Percentiles rank a stretch among this genome's conserved stretches.
phyloP scores from a whole-genome alignment of 2,329 filamentous ascomycete genomes.

The Pyrenophora tritici-repentis region DNA sequence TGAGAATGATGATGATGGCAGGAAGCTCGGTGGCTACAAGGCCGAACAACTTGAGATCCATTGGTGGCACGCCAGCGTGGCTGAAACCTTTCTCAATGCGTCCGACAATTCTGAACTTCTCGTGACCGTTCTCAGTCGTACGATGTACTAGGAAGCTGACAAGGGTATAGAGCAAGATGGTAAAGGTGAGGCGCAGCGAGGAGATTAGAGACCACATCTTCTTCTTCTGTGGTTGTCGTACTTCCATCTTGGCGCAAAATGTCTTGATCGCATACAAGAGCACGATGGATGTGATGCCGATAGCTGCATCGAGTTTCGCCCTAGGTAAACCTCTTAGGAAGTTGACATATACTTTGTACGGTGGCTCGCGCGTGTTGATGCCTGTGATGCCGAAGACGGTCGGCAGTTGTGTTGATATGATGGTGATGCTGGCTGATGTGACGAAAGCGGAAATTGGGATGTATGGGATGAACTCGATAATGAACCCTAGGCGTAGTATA shows the following conservation, averaged over 20 bases:
- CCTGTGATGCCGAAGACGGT: constrained; percentile 76
- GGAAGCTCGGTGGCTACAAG: constrained; percentile 74
- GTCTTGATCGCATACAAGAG: constrained; percentile 68
- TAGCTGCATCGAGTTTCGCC: constrained; percentile 76
- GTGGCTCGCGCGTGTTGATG: constrained; percentile 74
- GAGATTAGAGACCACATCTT: constrained; percentile 84
- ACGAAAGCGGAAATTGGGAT: constrained; percentile 93
- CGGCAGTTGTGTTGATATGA: constrained; percentile 80
- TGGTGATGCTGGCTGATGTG: constrained; percentile 92
- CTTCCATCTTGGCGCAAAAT: constrained; percentile 66
- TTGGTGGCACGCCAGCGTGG: constrained; percentile 70
- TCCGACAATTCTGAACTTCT: constrained; percentile 72
- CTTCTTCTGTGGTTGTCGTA: constrained; percentile 67
- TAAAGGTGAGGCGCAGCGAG: constrained; percentile 83
- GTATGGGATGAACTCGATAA: constrained; percentile 91
- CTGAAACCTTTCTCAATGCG: constrained; percentile 82
- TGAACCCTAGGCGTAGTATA: constrained; percentile 79
- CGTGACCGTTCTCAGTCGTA: constrained; percentile 48
- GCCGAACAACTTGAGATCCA: constrained; percentile 68
- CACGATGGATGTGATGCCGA: constrained; percentile 81
- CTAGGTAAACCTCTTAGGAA: constrained; percentile 72
- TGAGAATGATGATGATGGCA: constrained; percentile 81
- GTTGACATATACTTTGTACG: constrained; percentile 84
- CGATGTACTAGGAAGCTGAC: constrained; percentile 77
- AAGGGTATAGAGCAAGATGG: constrained; percentile 87